Evolutionary conservation across 106 monocot genomes (phyloP), one percentile per base, ranked within the genome.

Genomic region (Platanthera zijinensis): DNA sequence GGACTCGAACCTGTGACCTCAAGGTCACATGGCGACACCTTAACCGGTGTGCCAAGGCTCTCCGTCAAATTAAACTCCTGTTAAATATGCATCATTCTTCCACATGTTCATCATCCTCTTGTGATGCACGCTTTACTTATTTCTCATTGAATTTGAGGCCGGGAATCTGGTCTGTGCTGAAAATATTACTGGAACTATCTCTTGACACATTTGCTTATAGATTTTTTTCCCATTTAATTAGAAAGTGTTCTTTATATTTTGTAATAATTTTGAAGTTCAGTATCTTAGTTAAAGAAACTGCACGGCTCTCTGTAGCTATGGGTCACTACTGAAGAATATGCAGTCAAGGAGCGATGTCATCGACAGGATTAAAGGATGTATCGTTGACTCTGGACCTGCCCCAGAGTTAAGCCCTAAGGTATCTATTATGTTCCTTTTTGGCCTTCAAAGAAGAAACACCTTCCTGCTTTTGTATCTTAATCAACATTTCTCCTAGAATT

Each of bases 301-400:
- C 22, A 11, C 66, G 66, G 28, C 21, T 61, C 66, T 3, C 32
- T 70, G 76, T 81, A 99, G 97, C 50, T 99, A 99, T 76, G 97
- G 97, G 54, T 76, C 79, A 57, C 83, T 99, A 78, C 91, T 94
- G 50, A 81, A 94, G 17, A 94, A 81, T 50, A 77, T 91, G 46
- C 84, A 85, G 56, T 79, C 84, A 53, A 91, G 94, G 75, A 78
- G 73, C 59, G 91, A 89, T 73, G 73, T 94, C 53, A 79, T 88
- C 80, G 63, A 84, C 68, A 99, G 90, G 80, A 94, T 99, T 74
- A 85, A 73, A 82, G 97, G 97, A 75, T 99, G 97, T 82, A 77
- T 99, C 28, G 19, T 99, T 75, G 97, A 99, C 67, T 99, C 97
- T 79, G 97, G 87, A 79, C 83, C 91, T 30, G 91, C 86, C 50